A percentile compares a stretch with the other conserved stretches of the same genome.
Conservation (phyloP, 768 basidiomycete genomes). For the Russula foetens region DNA sequence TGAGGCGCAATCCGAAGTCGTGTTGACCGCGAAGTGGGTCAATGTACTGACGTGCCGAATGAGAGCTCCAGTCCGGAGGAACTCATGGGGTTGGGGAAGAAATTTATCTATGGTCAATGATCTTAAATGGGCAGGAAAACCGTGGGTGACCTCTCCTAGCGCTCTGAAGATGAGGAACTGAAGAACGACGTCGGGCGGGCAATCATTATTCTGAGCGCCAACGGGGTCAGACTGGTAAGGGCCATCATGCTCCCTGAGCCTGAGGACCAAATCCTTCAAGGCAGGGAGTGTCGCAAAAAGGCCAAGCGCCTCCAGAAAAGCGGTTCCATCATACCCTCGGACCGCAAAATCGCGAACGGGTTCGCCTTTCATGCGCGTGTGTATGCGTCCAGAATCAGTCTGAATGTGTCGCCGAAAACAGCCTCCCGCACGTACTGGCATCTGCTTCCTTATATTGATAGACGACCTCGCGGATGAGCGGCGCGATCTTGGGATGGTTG, state of each 20-base stretch:
- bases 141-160: not conserved
- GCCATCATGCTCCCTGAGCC: not conserved
- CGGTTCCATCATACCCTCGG: not conserved
- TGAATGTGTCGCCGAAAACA: not conserved
- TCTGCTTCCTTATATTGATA: constrained; percentile 5
- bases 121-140: not conserved
- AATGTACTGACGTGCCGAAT: not conserved
- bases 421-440: not conserved
- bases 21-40: not conserved
- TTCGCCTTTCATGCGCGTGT: not conserved
- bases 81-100: not conserved
- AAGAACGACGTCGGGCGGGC: constrained; percentile 1
- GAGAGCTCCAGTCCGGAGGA: not conserved
- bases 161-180: constrained; percentile 9
- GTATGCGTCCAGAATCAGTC: not conserved
- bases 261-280: not conserved
- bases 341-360: not conserved
- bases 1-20: not conserved
- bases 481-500: not conserved
- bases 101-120: not conserved
- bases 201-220: too few relatives aligned
- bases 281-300: not conserved
- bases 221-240: not conserved
- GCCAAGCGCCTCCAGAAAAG: not conserved
- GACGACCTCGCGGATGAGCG: not conserved